Evolutionary conservation across 345 rosid genomes (phyloP), one percentile per base, ranked within the genome.

Genomic region (Gossypium thurberi): DNA sequence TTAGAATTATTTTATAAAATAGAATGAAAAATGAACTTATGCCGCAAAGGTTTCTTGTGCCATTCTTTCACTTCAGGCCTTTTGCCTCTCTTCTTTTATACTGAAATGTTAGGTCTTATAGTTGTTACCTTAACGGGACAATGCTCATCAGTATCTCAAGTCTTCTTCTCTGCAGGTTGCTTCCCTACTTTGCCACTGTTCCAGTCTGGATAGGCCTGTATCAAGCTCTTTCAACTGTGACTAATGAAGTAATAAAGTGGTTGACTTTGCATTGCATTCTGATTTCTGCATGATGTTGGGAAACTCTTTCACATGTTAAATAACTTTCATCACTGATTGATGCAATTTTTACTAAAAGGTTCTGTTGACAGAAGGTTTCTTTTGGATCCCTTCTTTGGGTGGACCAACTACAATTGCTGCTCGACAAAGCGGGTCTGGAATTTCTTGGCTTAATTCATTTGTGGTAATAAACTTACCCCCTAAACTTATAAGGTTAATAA

Each of bases 141-240:
- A 70, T 75, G 62, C 55, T 53, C 62, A 37, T 79, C 47, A 65
- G 65, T 14, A 26, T 80, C 53, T 66, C 76, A 52, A 74, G 1
- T 75, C 12, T 71, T 69, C 72, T 66, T 60, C 51, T 73, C 42
- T 40, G 26, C 76, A 95, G 97, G 98, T 72, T 92, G 99, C 82
- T 81, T 95, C 37, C 99, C 98, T 59, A 95, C 97, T 42, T 83
- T 91, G 97, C 91, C 14, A 91, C 91, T 17, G 89, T 91, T 82
- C 98, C 97, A 37, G 99, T 95, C 73, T 95, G 96, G 96, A 92
- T 95, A 56, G 99, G 98, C 78, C 83, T 95, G 65, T 95, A 95
- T 82, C 99, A 90, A 86, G 98, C 99, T 85, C 97, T 95, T 74
- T 95, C 99, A 44, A 86, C 92, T 77, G 98, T 92, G 40, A 98